Conservation (phyloP, 495 filamentous ascomycete species). For the Talaromyces wortmannii region DNA sequence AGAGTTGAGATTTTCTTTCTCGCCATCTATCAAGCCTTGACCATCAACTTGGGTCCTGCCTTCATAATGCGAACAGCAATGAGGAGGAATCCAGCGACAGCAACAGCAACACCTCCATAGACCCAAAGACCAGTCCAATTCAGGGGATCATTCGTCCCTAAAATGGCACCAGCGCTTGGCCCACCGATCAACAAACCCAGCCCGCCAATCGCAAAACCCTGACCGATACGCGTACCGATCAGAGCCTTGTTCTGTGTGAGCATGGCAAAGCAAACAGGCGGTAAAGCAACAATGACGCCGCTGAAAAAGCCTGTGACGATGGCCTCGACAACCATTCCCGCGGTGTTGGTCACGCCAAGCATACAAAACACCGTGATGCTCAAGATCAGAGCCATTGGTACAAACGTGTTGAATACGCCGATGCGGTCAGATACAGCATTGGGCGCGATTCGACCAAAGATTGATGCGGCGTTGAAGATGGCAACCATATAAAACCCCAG, state of each 20-base stretch:
- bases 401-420: conserved; percentile 27
- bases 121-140: conserved; percentile 11
- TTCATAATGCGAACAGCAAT: conserved; percentile 3
- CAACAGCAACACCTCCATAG: conserved; percentile 8
- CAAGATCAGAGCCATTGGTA: conserved; percentile 15
- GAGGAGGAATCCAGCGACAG: conserved; percentile 6
- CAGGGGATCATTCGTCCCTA: conserved; percentile 8
- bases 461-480: conserved; percentile 32
- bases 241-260: conserved; percentile 10
- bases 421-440: conserved; percentile 27
- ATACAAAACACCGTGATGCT: conserved; percentile 22
- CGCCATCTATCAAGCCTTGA: neutral
- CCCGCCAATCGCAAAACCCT: conserved; percentile 18
- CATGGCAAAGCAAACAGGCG: conserved; percentile 15
- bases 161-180: conserved; percentile 31
- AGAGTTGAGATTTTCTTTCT: neutral
- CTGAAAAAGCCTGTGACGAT: conserved; percentile 28
- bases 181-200: conserved; percentile 20
- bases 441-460: conserved; percentile 31
- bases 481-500: conserved; percentile 44
- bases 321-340: conserved; percentile 25
- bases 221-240: conserved; percentile 29
- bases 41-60: neutral
- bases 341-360: conserved; percentile 18
- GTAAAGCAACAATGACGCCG: conserved; percentile 26